Evolutionary conservation across 345 rosid genomes (phyloP).

Genomic region (Melaleuca quinquenervia): DNA sequence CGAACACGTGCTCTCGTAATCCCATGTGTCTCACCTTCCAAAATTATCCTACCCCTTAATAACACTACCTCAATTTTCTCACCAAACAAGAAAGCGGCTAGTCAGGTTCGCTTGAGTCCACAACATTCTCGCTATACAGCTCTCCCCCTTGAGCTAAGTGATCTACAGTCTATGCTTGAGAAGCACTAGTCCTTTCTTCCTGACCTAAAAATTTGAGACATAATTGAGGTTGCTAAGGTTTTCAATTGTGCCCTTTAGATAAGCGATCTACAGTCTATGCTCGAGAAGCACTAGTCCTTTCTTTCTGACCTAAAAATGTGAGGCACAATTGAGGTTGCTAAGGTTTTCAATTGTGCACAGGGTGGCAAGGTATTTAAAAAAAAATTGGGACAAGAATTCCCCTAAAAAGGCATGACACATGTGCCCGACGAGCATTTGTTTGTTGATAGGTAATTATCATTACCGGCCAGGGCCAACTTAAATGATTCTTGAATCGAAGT

Average conservation of each 20-base stretch:
- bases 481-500: background rate
- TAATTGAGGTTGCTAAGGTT: background rate
- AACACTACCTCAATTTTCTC: background rate
- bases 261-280: background rate
- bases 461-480: background rate
- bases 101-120: background rate
- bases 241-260: background rate
- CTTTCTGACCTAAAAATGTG: background rate
- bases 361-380: too few species aligned
- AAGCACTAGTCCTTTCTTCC: background rate
- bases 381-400: background rate
- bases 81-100: background rate
- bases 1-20: background rate
- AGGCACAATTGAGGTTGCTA: background rate
- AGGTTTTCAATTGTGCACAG: background rate
- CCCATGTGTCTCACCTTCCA: background rate
- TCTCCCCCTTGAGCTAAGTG: background rate
- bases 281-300: background rate
- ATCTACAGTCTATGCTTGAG: background rate
- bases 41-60: background rate
- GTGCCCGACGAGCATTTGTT: background rate
- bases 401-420: background rate
- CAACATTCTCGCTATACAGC: background rate
- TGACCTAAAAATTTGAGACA: background rate
- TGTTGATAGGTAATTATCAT: background rate